Base-by-base conservation (phyloP, 352 stramenopile species). In the Aphanomyces astaci region DNA sequence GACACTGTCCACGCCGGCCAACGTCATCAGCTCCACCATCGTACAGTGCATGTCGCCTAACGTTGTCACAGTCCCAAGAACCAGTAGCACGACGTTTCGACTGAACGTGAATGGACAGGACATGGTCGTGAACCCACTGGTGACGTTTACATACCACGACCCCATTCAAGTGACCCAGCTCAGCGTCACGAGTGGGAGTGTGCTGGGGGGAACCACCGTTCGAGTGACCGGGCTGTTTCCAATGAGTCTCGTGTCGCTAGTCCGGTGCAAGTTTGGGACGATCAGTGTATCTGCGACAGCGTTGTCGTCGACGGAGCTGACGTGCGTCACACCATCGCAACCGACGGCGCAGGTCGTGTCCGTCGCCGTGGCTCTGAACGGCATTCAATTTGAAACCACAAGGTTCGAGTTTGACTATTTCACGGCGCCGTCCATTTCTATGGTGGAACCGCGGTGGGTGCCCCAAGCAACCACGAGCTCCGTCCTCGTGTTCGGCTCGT, bases 201-300 rank as follows among this genome's bases (percentile, higher is more conserved):
- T 70, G 24, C 77, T 66, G 0, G 76, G 78, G 49, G 75, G 71
- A 30, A 78, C 75, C 0, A 56, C 31, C 49, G 70, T 84, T 46
- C 24, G 73, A 2, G 55, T 84, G 4, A 72, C 40, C 15, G 73
- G 65, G 7, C 52, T 64, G 24, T 76, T 79, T 52, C n/a, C n/a
- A n/a, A n/a, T n/a, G n/a, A n/a, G n/a, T n/a, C n/a, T n/a, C n/a
- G 71, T 75, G n/a, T 27, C 45, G 1, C 49, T 72, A 27, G 28
- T 72, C 13, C 59, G 53, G 1, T 84, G 78, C 54, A 70, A 51
- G 17, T 84, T 84, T 70, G 78, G 74, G 0, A 36, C 45, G 0
- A 53, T 17, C 24, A 46, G 51, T 46, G 49, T 68, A 11, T 54
- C 51, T 31, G 76, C 71, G 10, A 62, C 19, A 19, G 76, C 71